phyloP scores from a whole-genome alignment of 352 stramenopile genomes.

The Globisporangium lucens region DNA sequence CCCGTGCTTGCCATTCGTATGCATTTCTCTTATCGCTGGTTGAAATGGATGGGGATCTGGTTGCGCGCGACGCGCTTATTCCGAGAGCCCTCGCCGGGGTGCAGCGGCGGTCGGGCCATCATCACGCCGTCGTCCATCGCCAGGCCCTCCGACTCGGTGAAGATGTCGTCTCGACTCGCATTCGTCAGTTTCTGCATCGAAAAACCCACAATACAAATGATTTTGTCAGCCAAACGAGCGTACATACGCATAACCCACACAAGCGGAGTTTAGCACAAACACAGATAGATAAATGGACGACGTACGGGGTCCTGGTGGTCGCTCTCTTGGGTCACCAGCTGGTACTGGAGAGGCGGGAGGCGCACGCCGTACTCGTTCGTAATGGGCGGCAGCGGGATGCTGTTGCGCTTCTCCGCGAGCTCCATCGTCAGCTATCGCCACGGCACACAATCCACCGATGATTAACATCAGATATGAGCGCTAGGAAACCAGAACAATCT shows the following conservation, averaged over 20 bases:
- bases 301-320: conserved; percentile 53
- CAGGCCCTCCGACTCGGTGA: conserved; percentile 18
- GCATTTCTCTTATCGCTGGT: conserved; percentile 13
- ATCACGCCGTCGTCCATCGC: neutral
- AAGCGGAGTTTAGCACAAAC: neutral
- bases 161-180: conserved; percentile 10
- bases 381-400: conserved; percentile 68
- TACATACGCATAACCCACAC: neutral
- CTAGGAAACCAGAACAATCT: neutral
- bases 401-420: conserved; percentile 81
- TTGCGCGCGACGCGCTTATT: conserved; percentile 75
- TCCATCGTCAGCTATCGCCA: conserved; percentile 75
- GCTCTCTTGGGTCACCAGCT: conserved; percentile 72
- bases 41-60: conserved; percentile 67
- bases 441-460: neutral
- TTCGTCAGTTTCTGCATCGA: conserved; percentile 26
- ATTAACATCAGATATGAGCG: neutral
- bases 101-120: conserved; percentile 35
- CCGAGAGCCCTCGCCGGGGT: conserved; percentile 51
- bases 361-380: conserved; percentile 83
- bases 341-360: conserved; percentile 63
- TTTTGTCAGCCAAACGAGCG: neutral
- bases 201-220: neutral
- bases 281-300: neutral
- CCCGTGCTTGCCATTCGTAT: neutral